phyloP scores from a whole-genome alignment of 2,329 filamentous ascomycete species.

The Aspergillus sp. region DNA sequence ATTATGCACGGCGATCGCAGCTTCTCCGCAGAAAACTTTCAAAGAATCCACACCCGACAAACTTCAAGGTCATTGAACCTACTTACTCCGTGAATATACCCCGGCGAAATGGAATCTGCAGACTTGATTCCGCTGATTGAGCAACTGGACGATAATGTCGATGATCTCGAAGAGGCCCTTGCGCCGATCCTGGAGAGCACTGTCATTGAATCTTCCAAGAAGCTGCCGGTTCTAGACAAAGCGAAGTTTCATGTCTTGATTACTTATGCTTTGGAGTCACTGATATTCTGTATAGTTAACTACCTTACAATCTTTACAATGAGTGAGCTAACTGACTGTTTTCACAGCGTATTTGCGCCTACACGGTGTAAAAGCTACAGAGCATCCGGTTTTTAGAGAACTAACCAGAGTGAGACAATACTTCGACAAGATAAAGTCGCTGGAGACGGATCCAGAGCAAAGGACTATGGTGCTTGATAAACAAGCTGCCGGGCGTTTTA shows the following conservation, averaged over 20 bases:
- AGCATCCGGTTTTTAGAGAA: slow-evolving; percentile 82
- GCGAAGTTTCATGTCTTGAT: slow-evolving; percentile 89
- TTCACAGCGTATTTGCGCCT: slow-evolving; percentile 70
- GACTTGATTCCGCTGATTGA: slow-evolving; percentile 69
- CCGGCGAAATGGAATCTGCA: slow-evolving; percentile 50
- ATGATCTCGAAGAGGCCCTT: slow-evolving; percentile 72
- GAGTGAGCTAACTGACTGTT: slow-evolving; percentile 11
- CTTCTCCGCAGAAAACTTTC: slow-evolving; percentile 1
- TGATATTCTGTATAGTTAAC: slow-evolving; percentile 69
- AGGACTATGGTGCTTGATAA: slow-evolving; percentile 66
- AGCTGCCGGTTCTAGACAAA: slow-evolving; percentile 88
- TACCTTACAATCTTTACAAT: background rate
- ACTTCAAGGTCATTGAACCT: background rate
- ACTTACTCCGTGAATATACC: background rate
- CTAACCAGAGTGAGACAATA: slow-evolving; percentile 85
- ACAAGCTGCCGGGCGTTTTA: slow-evolving; percentile 74
- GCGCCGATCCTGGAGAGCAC: slow-evolving; percentile 68
- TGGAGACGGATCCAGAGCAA: slow-evolving; percentile 63
- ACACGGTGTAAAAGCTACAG: slow-evolving; percentile 75
- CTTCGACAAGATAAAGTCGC: slow-evolving; percentile 83
- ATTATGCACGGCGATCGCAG: background rate
- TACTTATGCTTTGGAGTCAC: slow-evolving; percentile 85
- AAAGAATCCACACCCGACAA: background rate
- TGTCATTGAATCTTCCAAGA: slow-evolving; percentile 68
- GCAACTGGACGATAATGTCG: slow-evolving; percentile 74